These are phyloP conservation scores for Phaeosphaeria sp. DNA, from an alignment of 2,329 filamentous ascomycete species.

Conservation along the genomic window DNA sequence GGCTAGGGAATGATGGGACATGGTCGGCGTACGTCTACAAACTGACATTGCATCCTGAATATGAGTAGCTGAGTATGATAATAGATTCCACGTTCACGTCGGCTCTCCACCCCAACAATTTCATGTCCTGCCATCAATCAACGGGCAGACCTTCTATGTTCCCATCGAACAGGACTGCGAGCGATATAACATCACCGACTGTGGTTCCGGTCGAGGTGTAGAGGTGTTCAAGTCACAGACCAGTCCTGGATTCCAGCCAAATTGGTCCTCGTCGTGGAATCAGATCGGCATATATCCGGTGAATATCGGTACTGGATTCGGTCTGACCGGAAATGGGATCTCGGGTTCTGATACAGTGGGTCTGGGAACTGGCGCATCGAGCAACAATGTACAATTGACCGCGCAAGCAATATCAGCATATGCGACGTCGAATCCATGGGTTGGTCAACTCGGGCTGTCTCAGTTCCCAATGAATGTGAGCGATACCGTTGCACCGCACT, in stretches of 20 bases:
- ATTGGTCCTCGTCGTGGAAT: slow-evolving; percentile 55
- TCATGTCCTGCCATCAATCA: slow-evolving; percentile 31
- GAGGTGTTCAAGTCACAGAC: slow-evolving; percentile 2
- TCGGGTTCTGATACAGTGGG: slow-evolving; percentile 62
- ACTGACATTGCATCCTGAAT: background rate
- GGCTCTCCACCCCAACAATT: slow-evolving; percentile 37
- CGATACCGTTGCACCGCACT: slow-evolving; percentile 61
- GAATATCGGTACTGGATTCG: slow-evolving; percentile 61
- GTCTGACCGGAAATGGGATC: slow-evolving; percentile 64
- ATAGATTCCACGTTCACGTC: slow-evolving; percentile 28
- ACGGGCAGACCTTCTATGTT: slow-evolving; percentile 17
- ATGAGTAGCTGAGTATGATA: background rate
- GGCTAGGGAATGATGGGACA: slow-evolving; percentile 22
- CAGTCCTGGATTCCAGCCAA: slow-evolving; percentile 15
- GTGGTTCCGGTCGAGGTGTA: slow-evolving; percentile 16
- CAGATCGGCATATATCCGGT: slow-evolving; percentile 65
- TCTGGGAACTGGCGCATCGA: slow-evolving; percentile 43
- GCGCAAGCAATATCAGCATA: slow-evolving; percentile 36
- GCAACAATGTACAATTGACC: slow-evolving; percentile 20
- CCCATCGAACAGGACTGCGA: slow-evolving; percentile 53
- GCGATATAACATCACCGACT: slow-evolving; percentile 49
- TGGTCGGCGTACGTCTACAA: slow-evolving; percentile 29
- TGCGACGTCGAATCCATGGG: slow-evolving; percentile 45
- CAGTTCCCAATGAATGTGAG: slow-evolving; percentile 55
- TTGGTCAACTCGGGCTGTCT: slow-evolving; percentile 53